A percentile compares a stretch with the other conserved stretches of the same genome.
Conservation (phyloP, 371 early-diverging fungal genomes). For the Lichtheimia hyalospora region DNA sequence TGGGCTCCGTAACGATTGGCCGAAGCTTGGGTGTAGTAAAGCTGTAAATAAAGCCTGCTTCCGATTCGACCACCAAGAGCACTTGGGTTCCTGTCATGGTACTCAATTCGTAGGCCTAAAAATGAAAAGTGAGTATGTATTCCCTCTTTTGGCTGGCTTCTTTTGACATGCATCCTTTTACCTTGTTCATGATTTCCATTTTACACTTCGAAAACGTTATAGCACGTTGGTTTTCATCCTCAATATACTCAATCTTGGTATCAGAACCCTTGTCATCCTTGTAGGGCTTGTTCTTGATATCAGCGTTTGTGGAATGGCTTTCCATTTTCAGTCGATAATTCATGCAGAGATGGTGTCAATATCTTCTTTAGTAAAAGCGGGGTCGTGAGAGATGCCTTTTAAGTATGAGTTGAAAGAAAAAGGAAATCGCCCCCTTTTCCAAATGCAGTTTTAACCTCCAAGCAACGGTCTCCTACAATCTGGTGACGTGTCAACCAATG, state of each 20-base stretch:
- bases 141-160: conserved; percentile 1
- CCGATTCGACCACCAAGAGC: conserved; percentile 94
- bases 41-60: conserved; percentile 98
- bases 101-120: conserved; percentile 93
- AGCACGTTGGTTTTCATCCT: conserved; percentile 92
- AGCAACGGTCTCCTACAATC: no score
- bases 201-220: conserved; percentile 99
- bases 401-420: no score
- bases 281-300: conserved; percentile 9
- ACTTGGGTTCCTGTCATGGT: conserved; percentile 98
- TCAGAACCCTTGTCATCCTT: conserved; percentile 37
- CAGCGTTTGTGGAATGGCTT: neutral
- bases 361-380: no score
- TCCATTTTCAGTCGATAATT: conserved; percentile 3
- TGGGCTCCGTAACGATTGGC: conserved; percentile 92
- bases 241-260: conserved; percentile 97
- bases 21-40: conserved; percentile 97
- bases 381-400: no score
- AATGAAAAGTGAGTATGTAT: conserved; percentile 9
- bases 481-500: no score
- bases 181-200: conserved; percentile 99
- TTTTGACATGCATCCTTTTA: conserved; percentile 17
- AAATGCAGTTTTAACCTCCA: no score
- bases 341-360: no score
- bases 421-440: no score